A percentile compares a stretch with the other conserved stretches of the same genome.
Conservation (phyloP, 2,329 filamentous ascomycete genomes). For the Exophiala xenobiotica region DNA sequence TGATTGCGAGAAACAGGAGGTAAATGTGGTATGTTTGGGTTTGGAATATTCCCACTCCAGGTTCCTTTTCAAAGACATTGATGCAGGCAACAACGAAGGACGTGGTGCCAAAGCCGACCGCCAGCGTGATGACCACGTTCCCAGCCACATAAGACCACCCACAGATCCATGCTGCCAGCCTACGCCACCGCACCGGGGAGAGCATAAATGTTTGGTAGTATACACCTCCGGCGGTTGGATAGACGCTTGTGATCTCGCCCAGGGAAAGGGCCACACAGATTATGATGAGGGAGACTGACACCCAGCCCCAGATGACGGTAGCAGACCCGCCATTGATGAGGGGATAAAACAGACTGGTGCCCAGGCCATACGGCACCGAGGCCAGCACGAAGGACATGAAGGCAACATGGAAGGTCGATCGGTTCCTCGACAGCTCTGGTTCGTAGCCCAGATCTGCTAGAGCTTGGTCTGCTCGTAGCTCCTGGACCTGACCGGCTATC, state of each 20-base stretch:
- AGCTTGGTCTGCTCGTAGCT: conserved; percentile 20
- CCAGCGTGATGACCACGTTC: conserved; percentile 78
- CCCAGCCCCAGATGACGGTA: conserved; percentile 72
- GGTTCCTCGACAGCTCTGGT: conserved; percentile 20
- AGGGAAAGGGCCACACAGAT: conserved; percentile 69
- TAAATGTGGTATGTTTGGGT: conserved; percentile 48
- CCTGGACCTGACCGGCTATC: background rate
- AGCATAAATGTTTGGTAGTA: conserved; percentile 81
- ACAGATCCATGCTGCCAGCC: conserved; percentile 67
- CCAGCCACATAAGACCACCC: conserved; percentile 77
- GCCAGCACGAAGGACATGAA: conserved; percentile 62
- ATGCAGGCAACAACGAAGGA: conserved; percentile 54
- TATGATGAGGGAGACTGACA: conserved; percentile 67
- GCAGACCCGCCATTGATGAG: conserved; percentile 65
- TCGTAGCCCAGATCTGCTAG: conserved; percentile 26
- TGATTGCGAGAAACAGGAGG: conserved; percentile 52
- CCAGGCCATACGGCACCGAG: conserved; percentile 71
- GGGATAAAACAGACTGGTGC: conserved; percentile 68
- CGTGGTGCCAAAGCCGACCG: conserved; percentile 73
- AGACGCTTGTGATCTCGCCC: conserved; percentile 72
- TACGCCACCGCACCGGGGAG: conserved; percentile 59
- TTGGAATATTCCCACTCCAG: conserved; percentile 47
- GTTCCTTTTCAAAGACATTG: conserved; percentile 53
- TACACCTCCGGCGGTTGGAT: conserved; percentile 73
- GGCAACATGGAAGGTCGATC: conserved; percentile 27